Evolutionary conservation across 1,284 basidiomycete species (phyloP), one percentile per base, ranked within the genome.

Genomic region (Phylloporus sp.): DNA sequence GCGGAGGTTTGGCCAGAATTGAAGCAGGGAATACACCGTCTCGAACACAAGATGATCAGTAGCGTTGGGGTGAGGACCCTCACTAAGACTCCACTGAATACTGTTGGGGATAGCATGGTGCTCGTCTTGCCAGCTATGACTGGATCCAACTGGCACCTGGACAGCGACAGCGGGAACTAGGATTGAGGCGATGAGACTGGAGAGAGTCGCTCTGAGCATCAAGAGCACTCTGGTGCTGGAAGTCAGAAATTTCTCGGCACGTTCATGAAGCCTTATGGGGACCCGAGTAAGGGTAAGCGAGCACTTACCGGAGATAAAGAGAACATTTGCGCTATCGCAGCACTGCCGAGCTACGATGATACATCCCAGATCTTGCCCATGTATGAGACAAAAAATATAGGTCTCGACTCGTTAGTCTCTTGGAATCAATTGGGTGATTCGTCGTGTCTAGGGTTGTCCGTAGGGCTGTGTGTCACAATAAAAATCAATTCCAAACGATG

Each of bases 61-160:
- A 5, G 6, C 37, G 29, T 41, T 53, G 17, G 49, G 25, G 32
- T 53, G 17, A 5, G 61, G 61, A 25, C 23, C 32, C 35, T 53
- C 23, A 14, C 70, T 52, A 5, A 77, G 37, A 20, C 11, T 62
- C 75, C 75, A 78, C 8, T 72, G 25, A 1, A 45, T 23, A 0
- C 27, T 10, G 27, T 65, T 53, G 1, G 25, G 17, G 37, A 19
- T 15, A 29, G 32, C 32, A n/a, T 19, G 20, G 25, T 29, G 11
- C 25, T 25, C 29, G 32, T 37, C 32, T 27, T 56, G 12, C 49
- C 62, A 52, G 29, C 12, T 10, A 23, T 49, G 32, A 62, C 8
- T 29, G 25, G 55, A 37, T n/a, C 20, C 17, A 14, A 62, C 19
- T 19, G 60, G 60, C 32, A 52, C 60, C 35, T 62, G 60, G 35